Evolutionary conservation across 495 filamentous ascomycete genomes (phyloP).

Genomic region (Trichoderma orchidacearum): DNA sequence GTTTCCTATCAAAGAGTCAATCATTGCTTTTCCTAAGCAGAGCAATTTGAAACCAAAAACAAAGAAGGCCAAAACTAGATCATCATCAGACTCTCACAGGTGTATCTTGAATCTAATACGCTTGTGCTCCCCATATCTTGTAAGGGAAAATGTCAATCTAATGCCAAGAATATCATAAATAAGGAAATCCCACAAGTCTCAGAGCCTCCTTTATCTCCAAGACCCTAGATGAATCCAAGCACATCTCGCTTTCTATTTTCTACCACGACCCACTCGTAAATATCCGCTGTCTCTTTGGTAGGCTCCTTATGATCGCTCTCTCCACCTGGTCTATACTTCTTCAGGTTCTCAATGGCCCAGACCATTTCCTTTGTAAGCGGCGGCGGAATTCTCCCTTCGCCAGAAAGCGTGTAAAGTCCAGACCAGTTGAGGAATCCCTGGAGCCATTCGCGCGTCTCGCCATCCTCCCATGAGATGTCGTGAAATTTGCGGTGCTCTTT

Average conservation of each 20-base stretch:
- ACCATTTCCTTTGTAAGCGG: constrained; percentile 21
- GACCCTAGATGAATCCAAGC: neutral
- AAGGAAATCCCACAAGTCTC: too few species aligned
- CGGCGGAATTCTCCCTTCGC: constrained; percentile 30
- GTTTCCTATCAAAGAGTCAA: too few species aligned
- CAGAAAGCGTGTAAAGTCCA: constrained; percentile 24
- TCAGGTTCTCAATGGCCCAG: constrained; percentile 34
- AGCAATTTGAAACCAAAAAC: too few species aligned
- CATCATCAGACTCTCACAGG: too few species aligned
- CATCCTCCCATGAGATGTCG: constrained; percentile 31
- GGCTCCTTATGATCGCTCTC: neutral
- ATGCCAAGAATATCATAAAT: too few species aligned
- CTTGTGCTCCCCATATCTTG: too few species aligned
- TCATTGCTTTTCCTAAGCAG: too few species aligned
- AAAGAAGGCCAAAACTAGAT: too few species aligned
- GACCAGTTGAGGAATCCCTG: constrained; percentile 24
- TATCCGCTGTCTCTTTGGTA: neutral
- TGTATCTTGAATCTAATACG: too few species aligned
- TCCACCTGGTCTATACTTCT: constrained; percentile 19
- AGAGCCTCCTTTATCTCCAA: too few species aligned
- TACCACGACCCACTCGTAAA: neutral
- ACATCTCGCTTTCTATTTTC: neutral
- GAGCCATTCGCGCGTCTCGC: constrained; percentile 29
- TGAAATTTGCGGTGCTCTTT: constrained; percentile 26
- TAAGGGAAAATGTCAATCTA: too few species aligned